Base-by-base conservation (phyloP, 192 early-diverging fungal genomes). In the Coemansia sp. region DNA sequence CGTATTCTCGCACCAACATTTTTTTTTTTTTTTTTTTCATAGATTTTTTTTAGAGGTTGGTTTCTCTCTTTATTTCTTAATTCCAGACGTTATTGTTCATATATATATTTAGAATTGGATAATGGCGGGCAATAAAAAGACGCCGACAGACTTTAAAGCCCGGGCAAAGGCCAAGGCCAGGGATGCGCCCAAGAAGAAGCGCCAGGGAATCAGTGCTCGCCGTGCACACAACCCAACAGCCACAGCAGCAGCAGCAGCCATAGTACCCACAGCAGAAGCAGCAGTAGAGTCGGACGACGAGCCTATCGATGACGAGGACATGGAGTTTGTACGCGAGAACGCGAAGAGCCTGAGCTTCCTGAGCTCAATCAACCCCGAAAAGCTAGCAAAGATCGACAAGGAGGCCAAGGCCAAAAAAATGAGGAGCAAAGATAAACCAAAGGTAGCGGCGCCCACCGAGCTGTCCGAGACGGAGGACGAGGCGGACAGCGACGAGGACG, bases 291-390 rank as follows among this genome's bases (percentile, higher is more conserved):
- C 56, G 40, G 64, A 69, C 12, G 71, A 76, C 38, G 82, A 84
- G 15, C 68, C 73, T 11, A 37, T 79, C 1, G 66, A 80, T 19
- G 74, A 69, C 8, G 79, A 79, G 6, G 84, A 86, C 38, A 42
- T 79, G 45, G 71, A 62, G 22, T 84, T 84, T 77, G 73, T 78
- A 63, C 60, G 43, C 9, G 68, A 69, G 32, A 78, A 78, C 39
- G 71, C 62, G 6, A 17, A 59, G 10, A 74, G 64, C 24, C 59
- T 83, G 31, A 61, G 67, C 27, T 82, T 82, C 42, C 56, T 82
- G 39, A 76, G 66, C 20, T 53, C 70, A 6, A 36, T 82, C 6
- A 67, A 83, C 32, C 65, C 68, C 0, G 68, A 73, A 24, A 76
- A 67, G 20, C 72, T 83, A 15, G 38, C 49, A 5, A 67, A 60